Percentiles rank a stretch among this genome's conserved stretches.
These are phyloP conservation scores for Suillus cothurnatus DNA, from an alignment of 768 basidiomycete species.

Conservation along the genomic window DNA sequence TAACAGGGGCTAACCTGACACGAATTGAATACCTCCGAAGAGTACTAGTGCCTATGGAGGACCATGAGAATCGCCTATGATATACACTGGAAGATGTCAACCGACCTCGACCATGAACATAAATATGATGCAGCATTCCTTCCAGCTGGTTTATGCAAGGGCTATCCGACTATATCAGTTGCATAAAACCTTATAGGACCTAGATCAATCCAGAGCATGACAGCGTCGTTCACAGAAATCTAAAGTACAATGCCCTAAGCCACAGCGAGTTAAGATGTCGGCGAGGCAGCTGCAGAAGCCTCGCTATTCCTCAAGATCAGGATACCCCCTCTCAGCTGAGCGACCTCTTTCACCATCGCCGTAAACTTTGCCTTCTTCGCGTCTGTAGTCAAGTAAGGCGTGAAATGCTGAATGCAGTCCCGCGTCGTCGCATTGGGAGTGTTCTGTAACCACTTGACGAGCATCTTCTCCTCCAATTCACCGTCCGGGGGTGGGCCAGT, in stretches of 20 bases:
- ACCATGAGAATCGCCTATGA: not conserved
- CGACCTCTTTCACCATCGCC: constrained; percentile 79
- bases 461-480: constrained; percentile 63
- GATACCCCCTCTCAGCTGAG: constrained; percentile 66
- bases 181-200: not conserved
- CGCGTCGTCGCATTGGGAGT: constrained; percentile 72
- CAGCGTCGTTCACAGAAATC: not conserved
- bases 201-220: not conserved
- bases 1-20: not conserved
- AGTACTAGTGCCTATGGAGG: not conserved
- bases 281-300: constrained; percentile 28
- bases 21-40: not conserved
- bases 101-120: not conserved
- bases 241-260: constrained; percentile 3
- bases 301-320: constrained; percentile 54
- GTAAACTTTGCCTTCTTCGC: constrained; percentile 76
- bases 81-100: not conserved
- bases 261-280: constrained; percentile 14
- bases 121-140: not conserved
- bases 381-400: constrained; percentile 68
- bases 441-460: constrained; percentile 76
- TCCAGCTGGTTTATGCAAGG: not conserved
- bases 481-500: constrained; percentile 46
- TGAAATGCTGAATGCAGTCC: constrained; percentile 81
- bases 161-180: not conserved